Evolutionary conservation across 129 eudicot genomes (phyloP).

Genomic region (Chrysanthemum makinoi): DNA sequence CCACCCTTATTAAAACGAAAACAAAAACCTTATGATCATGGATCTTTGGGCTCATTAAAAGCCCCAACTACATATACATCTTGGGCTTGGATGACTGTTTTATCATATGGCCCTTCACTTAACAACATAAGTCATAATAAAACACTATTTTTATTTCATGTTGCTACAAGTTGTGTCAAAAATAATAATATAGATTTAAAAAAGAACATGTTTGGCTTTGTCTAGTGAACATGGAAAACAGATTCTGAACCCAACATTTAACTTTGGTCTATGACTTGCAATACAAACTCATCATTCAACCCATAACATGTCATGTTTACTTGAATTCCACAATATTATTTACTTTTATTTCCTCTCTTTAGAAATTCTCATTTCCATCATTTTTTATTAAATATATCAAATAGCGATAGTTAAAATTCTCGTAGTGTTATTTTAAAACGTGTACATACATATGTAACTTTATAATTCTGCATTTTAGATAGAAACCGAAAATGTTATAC

Average conservation of each 20-base stretch:
- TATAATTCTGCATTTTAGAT: no score
- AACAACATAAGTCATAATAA: no score
- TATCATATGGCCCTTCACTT: background rate
- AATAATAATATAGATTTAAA: background rate
- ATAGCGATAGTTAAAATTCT: background rate
- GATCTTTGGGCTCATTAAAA: background rate
- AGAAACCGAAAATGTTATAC: no score
- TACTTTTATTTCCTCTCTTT: background rate
- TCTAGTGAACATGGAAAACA: conserved; percentile 5
- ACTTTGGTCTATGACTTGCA: conserved; percentile 5
- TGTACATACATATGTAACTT: no score
- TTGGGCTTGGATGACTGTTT: background rate
- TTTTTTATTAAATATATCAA: background rate
- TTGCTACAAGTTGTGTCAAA: background rate
- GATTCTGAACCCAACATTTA: conserved; percentile 3
- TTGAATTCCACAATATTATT: background rate
- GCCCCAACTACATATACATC: background rate
- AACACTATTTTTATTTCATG: no score
- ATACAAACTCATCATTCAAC: conserved; percentile 7
- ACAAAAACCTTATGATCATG: no score
- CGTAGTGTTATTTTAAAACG: no score
- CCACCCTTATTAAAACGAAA: no score
- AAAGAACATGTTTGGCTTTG: background rate
- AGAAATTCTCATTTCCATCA: background rate
- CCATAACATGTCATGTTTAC: conserved; percentile 14